phyloP scores from a whole-genome alignment of 495 filamentous ascomycete genomes.

The Amorphotheca resinae region DNA sequence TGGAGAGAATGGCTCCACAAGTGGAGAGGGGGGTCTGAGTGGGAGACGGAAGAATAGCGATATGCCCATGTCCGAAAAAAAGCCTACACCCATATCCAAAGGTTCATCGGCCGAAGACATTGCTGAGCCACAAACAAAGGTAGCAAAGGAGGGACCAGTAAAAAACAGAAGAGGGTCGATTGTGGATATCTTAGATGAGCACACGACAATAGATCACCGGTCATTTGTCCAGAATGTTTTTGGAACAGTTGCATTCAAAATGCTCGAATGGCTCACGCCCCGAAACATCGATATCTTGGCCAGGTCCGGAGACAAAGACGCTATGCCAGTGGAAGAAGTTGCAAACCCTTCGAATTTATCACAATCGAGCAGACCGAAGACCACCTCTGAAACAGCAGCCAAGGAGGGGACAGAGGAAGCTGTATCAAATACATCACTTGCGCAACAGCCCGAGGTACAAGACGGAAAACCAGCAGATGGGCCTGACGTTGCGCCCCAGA shows the following conservation, averaged over 20 bases:
- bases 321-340: not conserved
- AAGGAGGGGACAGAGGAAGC: not conserved
- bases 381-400: not conserved
- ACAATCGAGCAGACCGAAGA: not conserved
- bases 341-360: not conserved
- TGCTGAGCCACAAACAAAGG: not conserved
- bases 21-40: not conserved
- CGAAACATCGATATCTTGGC: conserved; percentile 15
- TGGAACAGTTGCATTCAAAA: conserved; percentile 60
- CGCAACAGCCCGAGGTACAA: not conserved
- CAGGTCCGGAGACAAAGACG: not conserved
- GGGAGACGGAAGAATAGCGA: not conserved
- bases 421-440: not conserved
- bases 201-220: conserved; percentile 58
- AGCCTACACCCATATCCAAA: not conserved
- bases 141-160: not conserved
- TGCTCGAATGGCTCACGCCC: conserved; percentile 68
- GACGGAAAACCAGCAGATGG: not conserved
- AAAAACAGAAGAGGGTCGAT: not conserved
- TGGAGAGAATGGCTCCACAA: not conserved
- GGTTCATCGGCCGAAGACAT: not conserved
- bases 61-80: not conserved
- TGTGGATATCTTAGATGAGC: conserved; percentile 17
- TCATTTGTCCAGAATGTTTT: conserved; percentile 78
- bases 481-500: not conserved